Base-by-base conservation (phyloP, 805 yeast genomes). In the Komagataella populi region DNA sequence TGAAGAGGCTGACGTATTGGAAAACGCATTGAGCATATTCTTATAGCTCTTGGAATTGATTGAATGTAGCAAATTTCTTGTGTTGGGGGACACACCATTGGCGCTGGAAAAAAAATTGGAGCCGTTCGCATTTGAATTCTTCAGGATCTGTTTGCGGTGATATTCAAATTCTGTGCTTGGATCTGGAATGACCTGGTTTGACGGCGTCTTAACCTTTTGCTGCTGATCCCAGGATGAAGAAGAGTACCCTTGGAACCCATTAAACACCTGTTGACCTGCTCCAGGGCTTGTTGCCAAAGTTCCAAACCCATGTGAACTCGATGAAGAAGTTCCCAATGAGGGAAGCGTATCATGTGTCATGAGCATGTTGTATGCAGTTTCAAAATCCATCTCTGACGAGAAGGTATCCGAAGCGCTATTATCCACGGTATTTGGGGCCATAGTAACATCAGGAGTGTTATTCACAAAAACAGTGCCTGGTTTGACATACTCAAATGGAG, bases 311-410 rank as follows among this genome's bases (percentile, higher is more conserved):
- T 17, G 6, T 8, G 48, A 36, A 23, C 30, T 24, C 14, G 23
- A 23, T 16, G 48, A 43, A 12, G 36, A 23, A 46, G 17, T 46
- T 36, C 14, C 18, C 30, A n/a, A 20, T 18, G 30, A 46, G 16
- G 17, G 18, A 8, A 10, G 48, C 6, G 18, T 46, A 16, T 54
- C 58, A 36, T 59, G 57, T 45, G 60, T 60, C 62, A 67, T 66
- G 44, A 66, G 56, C 62, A 60, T 56, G 39, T 30, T 30, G 49
- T 64, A 64, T 3, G 70, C 70, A 1, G 70, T 66, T 46, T 67
- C 70, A 52, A 67, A 67, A 49, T 67, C 70, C 44, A 65, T 53
- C 49, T 63, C 64, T 5, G 63, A 18, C 8, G 48, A 20, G 23
- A 47, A 50, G 45, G 30, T 46, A n/a, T 50, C 49, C 16, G 44